These are phyloP conservation scores for Amphichorda felina DNA, from an alignment of 2,329 filamentous ascomycete species.

Conservation along the genomic window DNA sequence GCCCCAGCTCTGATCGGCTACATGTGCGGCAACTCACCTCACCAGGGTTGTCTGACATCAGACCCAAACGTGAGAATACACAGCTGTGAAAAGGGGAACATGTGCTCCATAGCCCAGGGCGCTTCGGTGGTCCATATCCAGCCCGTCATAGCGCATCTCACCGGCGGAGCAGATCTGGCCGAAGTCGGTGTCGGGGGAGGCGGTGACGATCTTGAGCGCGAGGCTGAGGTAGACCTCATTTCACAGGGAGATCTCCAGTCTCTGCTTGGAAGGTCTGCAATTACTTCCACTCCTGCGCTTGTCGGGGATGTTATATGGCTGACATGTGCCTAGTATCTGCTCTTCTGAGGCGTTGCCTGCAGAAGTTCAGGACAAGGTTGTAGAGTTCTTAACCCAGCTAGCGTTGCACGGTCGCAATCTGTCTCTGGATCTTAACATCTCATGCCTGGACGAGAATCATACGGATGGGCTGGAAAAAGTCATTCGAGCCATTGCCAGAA, in stretches of 20 bases:
- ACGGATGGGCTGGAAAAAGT: constrained; percentile 2
- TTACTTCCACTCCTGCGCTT: not conserved
- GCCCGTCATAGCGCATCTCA: constrained; percentile 59
- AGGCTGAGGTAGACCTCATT: constrained; percentile 51
- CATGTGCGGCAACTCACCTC: constrained; percentile 57
- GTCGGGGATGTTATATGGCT: not conserved
- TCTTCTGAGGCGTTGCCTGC: not conserved
- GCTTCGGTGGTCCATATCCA: constrained; percentile 59
- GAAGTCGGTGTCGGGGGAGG: constrained; percentile 75
- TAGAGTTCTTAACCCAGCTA: constrained; percentile 1
- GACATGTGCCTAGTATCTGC: not conserved
- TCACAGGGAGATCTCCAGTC: constrained; percentile 39
- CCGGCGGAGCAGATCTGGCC: constrained; percentile 48
- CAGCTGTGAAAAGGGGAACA: constrained; percentile 68
- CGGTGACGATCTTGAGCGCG: constrained; percentile 58
- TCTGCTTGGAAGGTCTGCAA: constrained; percentile 27
- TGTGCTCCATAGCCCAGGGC: constrained; percentile 36
- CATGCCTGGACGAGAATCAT: not conserved
- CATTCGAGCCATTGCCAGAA: constrained; percentile 2
- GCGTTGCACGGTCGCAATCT: not conserved
- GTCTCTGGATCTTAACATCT: constrained; percentile 10
- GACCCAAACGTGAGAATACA: constrained; percentile 57
- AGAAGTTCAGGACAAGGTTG: not conserved
- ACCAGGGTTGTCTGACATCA: constrained; percentile 61
- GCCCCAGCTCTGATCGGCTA: constrained; percentile 62